Evolutionary conservation across 2,329 filamentous ascomycete species (phyloP).

Genomic region (Trichoderma aggressivum): DNA sequence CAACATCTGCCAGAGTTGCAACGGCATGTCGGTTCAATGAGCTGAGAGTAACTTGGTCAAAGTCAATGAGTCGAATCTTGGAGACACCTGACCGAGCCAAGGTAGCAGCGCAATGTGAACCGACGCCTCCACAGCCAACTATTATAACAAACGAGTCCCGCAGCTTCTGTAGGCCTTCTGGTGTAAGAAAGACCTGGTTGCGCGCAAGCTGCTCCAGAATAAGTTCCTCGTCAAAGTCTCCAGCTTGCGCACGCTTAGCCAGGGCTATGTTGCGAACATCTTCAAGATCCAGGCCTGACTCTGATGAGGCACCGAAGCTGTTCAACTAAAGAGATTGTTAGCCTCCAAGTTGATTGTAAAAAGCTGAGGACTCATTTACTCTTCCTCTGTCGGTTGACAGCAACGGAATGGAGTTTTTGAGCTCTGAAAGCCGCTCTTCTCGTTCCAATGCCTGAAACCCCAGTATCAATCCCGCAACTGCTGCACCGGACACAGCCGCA

Average conservation of each 20-base stretch:
- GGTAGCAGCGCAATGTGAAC: conserved; percentile 83
- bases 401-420: conserved; percentile 59
- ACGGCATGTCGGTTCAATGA: conserved; percentile 95
- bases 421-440: conserved; percentile 50
- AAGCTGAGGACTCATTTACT: conserved; percentile 21
- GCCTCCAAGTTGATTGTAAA: not conserved
- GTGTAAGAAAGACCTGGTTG: conserved; percentile 85
- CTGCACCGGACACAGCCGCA: conserved; percentile 61
- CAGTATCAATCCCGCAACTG: conserved; percentile 58
- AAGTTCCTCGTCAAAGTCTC: conserved; percentile 70
- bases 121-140: conserved; percentile 91
- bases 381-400: conserved; percentile 22
- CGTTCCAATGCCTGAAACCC: conserved; percentile 60
- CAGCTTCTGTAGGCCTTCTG: conserved; percentile 75
- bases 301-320: conserved; percentile 54
- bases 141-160: conserved; percentile 81
- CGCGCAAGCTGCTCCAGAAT: conserved; percentile 92
- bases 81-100: conserved; percentile 86
- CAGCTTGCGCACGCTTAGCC: conserved; percentile 57
- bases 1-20: conserved; percentile 89
- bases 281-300: conserved; percentile 51
- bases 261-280: conserved; percentile 58
- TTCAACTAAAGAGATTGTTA: conserved; percentile 48
- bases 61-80: conserved; percentile 87
- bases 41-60: conserved; percentile 94